Base-by-base conservation (phyloP, 2,329 filamentous ascomycete genomes). In the Cordyceps militaris region DNA sequence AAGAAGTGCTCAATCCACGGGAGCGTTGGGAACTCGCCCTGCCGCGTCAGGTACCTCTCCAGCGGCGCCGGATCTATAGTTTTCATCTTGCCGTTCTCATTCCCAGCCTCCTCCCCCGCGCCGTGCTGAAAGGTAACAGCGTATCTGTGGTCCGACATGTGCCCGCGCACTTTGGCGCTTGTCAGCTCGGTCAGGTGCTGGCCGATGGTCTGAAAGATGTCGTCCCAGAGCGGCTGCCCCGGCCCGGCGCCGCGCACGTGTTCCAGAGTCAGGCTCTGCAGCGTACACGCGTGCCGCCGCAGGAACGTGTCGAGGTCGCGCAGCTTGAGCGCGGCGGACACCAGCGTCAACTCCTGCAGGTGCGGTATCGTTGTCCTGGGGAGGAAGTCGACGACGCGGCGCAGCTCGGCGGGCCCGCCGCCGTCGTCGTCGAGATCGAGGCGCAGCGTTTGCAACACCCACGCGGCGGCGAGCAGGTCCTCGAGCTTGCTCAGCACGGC, bases 401-500 rank as follows among this genome's bases (percentile, higher is more conserved):
- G 36, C 34, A 7, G 11, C 49, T 28, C 19, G 9, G 1, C 16
- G 11, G 16, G 7, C 4, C 7, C 21, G 21, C 24, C 36, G 9
- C 21, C 40, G 13, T 42, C 21, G 40, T 42, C 30, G 21, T 43
- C 51, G 4, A 55, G 30, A 21, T 55, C 51, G 40, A 55, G 51
- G 28, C 51, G 51, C 21, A 55, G 51, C 28, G 36, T 28, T 28
- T 42, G 51, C 40, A 55, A 30, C 28, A 46, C 40, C 51, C 51
- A 55, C 28, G 40, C 42, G 21, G 16, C 30, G 21, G 32, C 51
- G 26, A 55, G 51, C 19, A 55, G 19, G 42, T 55, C 42, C 16
- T 46, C 51, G 26, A 55, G 42, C 51, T 55, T 55, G 51, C 51
- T 55, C 13, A 55, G 51, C 19, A 46, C 13, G 26, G 5, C 10